Evolutionary conservation across 164 flowering plant species (phyloP).

Genomic region (Sextonia rubra): DNA sequence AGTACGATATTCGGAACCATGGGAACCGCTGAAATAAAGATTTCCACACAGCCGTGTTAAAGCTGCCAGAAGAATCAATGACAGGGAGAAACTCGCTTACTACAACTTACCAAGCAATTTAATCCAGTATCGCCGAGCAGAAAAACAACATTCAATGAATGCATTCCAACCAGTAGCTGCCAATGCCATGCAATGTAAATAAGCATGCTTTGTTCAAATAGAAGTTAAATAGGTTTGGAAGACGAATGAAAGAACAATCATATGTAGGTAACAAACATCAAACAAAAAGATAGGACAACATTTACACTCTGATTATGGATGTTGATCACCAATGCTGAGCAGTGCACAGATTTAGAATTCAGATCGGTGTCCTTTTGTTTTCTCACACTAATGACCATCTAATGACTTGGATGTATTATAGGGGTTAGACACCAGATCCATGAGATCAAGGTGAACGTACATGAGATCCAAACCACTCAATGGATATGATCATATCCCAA

Average conservation of each 20-base stretch:
- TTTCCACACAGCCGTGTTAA: neutral
- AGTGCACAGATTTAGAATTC: neutral
- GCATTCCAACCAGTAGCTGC: slow-evolving; percentile 77
- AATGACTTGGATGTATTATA: too few relatives aligned
- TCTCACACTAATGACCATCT: neutral
- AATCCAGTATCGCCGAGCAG: slow-evolving; percentile 70
- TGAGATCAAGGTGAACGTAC: too few relatives aligned
- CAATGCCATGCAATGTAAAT: slow-evolving; percentile 34
- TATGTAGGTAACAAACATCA: neutral
- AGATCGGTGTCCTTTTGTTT: neutral
- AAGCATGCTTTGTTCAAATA: neutral
- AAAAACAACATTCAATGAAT: slow-evolving; percentile 74
- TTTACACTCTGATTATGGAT: neutral
- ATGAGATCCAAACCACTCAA: too few relatives aligned
- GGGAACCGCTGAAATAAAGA: slow-evolving; percentile 62
- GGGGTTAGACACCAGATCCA: too few relatives aligned
- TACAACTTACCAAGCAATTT: slow-evolving; percentile 50
- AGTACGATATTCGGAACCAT: slow-evolving; percentile 82
- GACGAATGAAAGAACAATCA: neutral
- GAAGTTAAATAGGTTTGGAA: neutral
- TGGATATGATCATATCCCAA: too few relatives aligned
- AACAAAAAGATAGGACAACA: neutral
- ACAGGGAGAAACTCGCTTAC: neutral
- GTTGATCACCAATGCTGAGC: neutral
- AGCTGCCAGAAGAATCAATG: neutral